phyloP scores from a whole-genome alignment of 805 yeast species.

The Spathaspora boniae region DNA sequence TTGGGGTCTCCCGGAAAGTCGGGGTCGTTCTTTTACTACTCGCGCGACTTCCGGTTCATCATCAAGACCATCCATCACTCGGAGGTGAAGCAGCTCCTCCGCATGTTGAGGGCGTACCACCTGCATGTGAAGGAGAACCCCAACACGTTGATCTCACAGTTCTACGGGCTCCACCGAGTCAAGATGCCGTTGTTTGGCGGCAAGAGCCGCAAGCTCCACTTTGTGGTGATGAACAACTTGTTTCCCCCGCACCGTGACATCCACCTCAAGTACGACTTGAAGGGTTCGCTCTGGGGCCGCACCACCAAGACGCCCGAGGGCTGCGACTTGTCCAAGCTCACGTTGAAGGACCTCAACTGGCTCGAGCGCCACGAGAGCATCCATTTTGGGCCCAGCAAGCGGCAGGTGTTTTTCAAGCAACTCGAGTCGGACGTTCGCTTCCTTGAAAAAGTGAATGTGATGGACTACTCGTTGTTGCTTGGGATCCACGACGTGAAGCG shows the following conservation, averaged over 20 bases:
- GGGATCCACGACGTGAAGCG: conserved; percentile 79
- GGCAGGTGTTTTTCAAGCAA: conserved; percentile 60
- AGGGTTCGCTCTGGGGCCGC: conserved; percentile 89
- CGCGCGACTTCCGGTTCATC: conserved; percentile 89
- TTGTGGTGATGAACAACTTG: conserved; percentile 92
- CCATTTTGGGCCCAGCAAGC: conserved; percentile 72
- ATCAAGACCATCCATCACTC: conserved; percentile 93
- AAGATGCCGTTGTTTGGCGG: conserved; percentile 74
- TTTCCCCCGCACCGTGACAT: conserved; percentile 92
- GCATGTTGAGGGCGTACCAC: conserved; percentile 71
- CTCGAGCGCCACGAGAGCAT: conserved; percentile 60
- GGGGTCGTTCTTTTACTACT: conserved; percentile 93
- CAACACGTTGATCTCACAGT: conserved; percentile 87
- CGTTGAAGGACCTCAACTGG: conserved; percentile 89
- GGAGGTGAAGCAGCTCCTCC: conserved; percentile 82
- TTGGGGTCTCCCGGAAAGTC: conserved; percentile 95
- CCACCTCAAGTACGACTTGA: conserved; percentile 82
- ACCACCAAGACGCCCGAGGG: conserved; percentile 37
- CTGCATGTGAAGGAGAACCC: conserved; percentile 80
- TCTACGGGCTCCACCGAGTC: conserved; percentile 91
- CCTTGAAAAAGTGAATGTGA: conserved; percentile 71
- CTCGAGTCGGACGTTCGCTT: conserved; percentile 71
- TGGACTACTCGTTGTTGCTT: conserved; percentile 90
- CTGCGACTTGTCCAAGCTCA: conserved; percentile 34
- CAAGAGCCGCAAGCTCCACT: conserved; percentile 71